Conservation (phyloP, 345 rosid genomes). For the Eucalyptus caleyi region DNA sequence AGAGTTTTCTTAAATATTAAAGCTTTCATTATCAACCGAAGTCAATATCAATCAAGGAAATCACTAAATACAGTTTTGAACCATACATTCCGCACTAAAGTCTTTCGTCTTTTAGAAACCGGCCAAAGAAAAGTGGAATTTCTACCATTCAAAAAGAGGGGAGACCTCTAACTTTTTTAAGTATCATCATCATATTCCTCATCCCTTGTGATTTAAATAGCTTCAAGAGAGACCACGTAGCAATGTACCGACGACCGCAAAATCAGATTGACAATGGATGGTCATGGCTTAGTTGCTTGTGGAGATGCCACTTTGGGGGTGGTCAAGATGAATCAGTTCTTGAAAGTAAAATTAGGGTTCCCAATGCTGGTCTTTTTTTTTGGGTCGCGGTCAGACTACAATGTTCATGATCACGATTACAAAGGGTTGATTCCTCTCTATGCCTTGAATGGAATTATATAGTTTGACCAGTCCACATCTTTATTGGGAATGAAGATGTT, state of each 20-base stretch:
- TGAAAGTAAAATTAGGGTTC: neutral
- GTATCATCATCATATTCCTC: neutral
- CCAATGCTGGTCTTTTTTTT: neutral
- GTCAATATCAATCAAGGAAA: neutral
- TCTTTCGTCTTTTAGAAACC: neutral
- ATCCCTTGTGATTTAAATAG: neutral
- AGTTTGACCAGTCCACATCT: neutral
- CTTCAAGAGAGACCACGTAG: neutral
- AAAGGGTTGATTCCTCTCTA: neutral
- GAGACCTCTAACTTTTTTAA: neutral
- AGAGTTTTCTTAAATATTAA: neutral
- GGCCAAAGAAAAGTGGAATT: neutral
- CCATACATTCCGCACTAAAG: neutral
- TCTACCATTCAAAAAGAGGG: neutral
- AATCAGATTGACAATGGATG: neutral
- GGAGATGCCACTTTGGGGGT: neutral
- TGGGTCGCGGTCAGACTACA: neutral
- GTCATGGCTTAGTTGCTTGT: neutral
- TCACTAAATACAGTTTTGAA: neutral
- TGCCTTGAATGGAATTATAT: neutral
- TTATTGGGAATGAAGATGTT: neutral
- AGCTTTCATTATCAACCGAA: neutral
- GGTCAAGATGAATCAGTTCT: neutral
- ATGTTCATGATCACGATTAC: neutral
- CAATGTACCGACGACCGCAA: neutral